Evolutionary conservation across 2,329 filamentous ascomycete genomes (phyloP).

Genomic region (Fusarium poae): DNA sequence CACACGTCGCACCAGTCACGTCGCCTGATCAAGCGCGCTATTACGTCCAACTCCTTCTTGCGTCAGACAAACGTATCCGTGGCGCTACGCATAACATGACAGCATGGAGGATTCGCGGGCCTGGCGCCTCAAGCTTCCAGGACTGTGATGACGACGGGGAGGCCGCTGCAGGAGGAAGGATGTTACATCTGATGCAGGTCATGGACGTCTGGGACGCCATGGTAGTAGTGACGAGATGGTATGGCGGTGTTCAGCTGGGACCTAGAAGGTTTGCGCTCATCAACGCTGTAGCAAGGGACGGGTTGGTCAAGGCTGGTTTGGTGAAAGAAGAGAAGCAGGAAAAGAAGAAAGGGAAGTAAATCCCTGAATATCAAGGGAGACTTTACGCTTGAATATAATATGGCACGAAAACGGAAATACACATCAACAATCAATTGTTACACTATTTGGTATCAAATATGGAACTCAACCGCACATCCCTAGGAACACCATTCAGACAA

Average conservation of each 20-base stretch:
- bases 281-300: conserved; percentile 86
- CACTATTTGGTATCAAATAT: conserved; percentile 47
- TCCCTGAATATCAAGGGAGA: conserved; percentile 32
- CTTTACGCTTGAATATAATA: background rate
- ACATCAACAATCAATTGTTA: conserved; percentile 31
- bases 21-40: conserved; percentile 77
- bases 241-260: conserved; percentile 89
- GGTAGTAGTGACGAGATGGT: conserved; percentile 95
- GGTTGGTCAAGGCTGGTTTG: conserved; percentile 81
- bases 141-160: conserved; percentile 98
- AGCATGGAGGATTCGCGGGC: conserved; percentile 84
- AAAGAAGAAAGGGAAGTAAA: conserved; percentile 53
- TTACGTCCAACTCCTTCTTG: conserved; percentile 80
- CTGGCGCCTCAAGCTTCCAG: conserved; percentile 72
- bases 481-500: conserved; percentile 36
- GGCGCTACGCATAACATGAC: conserved; percentile 94
- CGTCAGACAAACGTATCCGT: conserved; percentile 86
- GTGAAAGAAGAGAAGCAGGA: conserved; percentile 61
- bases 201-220: conserved; percentile 95
- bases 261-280: conserved; percentile 92
- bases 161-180: conserved; percentile 85
- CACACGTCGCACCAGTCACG: conserved; percentile 77
- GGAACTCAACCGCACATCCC: conserved; percentile 25
- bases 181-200: conserved; percentile 91
- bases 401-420: conserved; percentile 5